Base-by-base conservation (phyloP, 1,284 basidiomycete species). In the Blastosporella zonata region DNA sequence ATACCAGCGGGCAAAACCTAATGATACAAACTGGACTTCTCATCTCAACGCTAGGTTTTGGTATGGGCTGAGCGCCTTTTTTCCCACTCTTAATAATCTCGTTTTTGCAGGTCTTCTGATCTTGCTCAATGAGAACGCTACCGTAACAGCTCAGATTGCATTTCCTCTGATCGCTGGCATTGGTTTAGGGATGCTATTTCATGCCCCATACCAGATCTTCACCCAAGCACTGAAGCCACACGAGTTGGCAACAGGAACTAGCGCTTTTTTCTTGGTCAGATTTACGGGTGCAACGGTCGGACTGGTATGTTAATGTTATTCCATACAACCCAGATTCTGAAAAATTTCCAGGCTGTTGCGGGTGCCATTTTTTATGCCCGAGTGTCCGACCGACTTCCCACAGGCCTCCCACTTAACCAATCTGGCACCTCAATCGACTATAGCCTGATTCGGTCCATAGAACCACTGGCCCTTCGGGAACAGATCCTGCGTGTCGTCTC, bases 261-360 rank as follows among this genome's bases (percentile, higher is more conserved):
- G 86, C 61, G 88, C 87, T 18, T 90, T 91, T 62, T 90, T 91
- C 65, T 73, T 91, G 47, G 85, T 90, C 39, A 75, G 88, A 36
- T 91, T 90, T 67, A 90, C 87, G 31, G 88, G 88, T 12, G 84
- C 88, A 25, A 89, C 87, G 3, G 73, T 85, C 42, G 88, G 89
- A 52, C 64, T 91, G 67, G 88, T 87, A 64, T 59, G 82, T 65
- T 43, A 56, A 10, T 17, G 35, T 6, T 8, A 33, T 28, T 12
- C 17, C 20, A 12, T 17, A 6, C 15, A 27, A 29, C 9, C 45
- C 37, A 23, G 6, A 40, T 45, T 53, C 47, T 56, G 35, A 58
- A 55, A 27, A 29, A 51, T 54, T 18, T 59, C 1, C 43, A 90
- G 87, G 78, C 88, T 39, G 72, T 86, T 33, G 81, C 87, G 49